Evolutionary conservation across 2,329 filamentous ascomycete genomes (phyloP).

Genomic region (Chaetothyriales sp.): DNA sequence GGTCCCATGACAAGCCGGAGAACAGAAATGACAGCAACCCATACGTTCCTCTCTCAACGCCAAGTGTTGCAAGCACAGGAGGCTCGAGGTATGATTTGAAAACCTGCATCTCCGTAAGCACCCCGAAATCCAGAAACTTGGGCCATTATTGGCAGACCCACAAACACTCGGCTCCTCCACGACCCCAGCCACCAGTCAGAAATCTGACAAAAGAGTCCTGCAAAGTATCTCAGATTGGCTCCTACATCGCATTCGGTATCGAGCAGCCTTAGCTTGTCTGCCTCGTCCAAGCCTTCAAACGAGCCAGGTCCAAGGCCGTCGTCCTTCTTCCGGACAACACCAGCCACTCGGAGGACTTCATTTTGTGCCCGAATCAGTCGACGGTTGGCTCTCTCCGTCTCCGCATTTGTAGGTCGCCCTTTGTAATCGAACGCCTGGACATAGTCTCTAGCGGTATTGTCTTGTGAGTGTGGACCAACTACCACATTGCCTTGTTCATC

Average conservation of each 20-base stretch:
- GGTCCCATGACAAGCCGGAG: constrained; percentile 25
- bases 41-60: constrained; percentile 23
- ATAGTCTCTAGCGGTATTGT: constrained; percentile 28
- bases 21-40: constrained; percentile 28
- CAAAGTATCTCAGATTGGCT: constrained; percentile 2
- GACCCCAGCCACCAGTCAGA: constrained; percentile 6
- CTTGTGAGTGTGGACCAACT: constrained; percentile 13
- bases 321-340: constrained; percentile 32
- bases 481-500: constrained; percentile 16
- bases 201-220: constrained; percentile 3
- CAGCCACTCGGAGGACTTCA: constrained; percentile 37
- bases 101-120: constrained; percentile 3
- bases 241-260: constrained; percentile 10
- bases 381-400: constrained; percentile 27
- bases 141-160: constrained; percentile 29
- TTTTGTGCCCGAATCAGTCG: constrained; percentile 36
- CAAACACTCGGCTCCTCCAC: constrained; percentile 7
- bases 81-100: constrained; percentile 12
- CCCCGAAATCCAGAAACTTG: constrained; percentile 10
- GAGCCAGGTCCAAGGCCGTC: constrained; percentile 15
- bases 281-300: constrained; percentile 17
- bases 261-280: constrained; percentile 28
- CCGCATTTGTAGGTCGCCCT: constrained; percentile 34
- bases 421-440: constrained; percentile 35
- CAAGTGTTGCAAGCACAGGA: constrained; percentile 26